These are phyloP conservation scores for Magnolia changhungtana DNA, from an alignment of 164 flowering plant species.

Conservation along the genomic window DNA sequence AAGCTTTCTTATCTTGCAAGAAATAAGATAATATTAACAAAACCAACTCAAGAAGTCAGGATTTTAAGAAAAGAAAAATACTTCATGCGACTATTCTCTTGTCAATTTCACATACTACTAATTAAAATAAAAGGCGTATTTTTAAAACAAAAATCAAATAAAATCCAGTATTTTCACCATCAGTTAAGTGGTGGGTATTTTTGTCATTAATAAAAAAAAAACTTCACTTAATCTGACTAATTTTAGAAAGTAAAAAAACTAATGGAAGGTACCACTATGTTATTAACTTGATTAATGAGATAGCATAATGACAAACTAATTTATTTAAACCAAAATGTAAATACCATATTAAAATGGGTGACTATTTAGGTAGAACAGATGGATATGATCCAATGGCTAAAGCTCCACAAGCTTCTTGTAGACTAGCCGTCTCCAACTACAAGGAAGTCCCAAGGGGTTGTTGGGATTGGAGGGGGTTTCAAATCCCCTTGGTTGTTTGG, in stretches of 20 bases:
- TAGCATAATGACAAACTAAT: no score
- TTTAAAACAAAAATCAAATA: not conserved
- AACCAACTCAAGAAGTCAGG: constrained; percentile 1
- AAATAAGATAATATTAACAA: not conserved
- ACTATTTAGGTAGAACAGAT: not conserved
- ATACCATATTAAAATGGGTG: not conserved
- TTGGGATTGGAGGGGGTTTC: no score
- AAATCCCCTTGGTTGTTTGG: no score
- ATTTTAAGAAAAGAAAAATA: not conserved
- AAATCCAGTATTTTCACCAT: not conserved
- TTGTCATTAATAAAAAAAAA: no score
- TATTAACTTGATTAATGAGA: no score
- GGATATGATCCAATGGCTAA: constrained; percentile 1
- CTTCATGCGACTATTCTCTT: not conserved
- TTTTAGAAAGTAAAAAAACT: no score
- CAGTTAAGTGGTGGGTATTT: no score
- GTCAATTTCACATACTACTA: not conserved
- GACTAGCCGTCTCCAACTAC: not conserved
- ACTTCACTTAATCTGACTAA: no score
- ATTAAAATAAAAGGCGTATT: not conserved
- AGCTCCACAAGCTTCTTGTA: not conserved
- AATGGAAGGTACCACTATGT: no score
- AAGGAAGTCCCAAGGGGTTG: no score
- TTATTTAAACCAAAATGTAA: no score
- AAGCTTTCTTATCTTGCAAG: not conserved